Percentiles rank a stretch among this genome's conserved stretches.
Conservation (phyloP, 148 eudicot genomes). For the Drosera capensis region DNA sequence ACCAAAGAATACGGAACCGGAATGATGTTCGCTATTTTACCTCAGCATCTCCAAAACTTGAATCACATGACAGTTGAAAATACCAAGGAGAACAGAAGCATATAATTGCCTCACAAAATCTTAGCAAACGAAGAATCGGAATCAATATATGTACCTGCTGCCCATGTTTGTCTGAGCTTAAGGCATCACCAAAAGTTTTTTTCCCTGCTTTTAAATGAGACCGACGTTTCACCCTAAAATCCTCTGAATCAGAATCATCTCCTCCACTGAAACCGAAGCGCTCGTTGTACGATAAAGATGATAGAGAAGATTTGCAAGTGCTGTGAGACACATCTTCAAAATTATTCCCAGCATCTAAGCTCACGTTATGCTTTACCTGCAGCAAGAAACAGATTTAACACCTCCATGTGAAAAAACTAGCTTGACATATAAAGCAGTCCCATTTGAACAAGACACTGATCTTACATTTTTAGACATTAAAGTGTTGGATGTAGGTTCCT, state of each 20-base stretch:
- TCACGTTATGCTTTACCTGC: slow-evolving; percentile 24
- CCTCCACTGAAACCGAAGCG: slow-evolving; percentile 17
- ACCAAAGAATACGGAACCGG: too few species aligned
- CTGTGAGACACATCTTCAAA: slow-evolving; percentile 16
- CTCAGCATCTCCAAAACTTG: too few species aligned
- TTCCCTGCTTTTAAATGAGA: slow-evolving; percentile 40
- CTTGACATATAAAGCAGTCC: background rate
- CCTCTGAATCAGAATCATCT: slow-evolving; percentile 84
- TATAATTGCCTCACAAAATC: background rate
- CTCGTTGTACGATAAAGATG: slow-evolving; percentile 13
- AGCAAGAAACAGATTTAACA: slow-evolving; percentile 3
- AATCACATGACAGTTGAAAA: background rate
- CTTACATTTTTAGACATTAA: slow-evolving; percentile 27
- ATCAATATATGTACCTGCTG: slow-evolving; percentile 50
- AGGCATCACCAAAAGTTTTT: slow-evolving; percentile 16
- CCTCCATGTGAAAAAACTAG: background rate
- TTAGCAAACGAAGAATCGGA: background rate
- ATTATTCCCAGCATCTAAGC: slow-evolving; percentile 11
- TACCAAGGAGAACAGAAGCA: background rate
- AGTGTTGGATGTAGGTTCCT: slow-evolving; percentile 10
- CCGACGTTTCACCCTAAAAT: slow-evolving; percentile 78
- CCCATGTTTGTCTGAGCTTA: slow-evolving; percentile 13
- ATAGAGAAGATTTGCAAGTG: slow-evolving; percentile 16
- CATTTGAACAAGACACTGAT: background rate
- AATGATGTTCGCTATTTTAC: too few species aligned